Percentiles rank a stretch among this genome's conserved stretches.
phyloP scores from a whole-genome alignment of 139 green algal species.

The Zygnema circumcarinatum region DNA sequence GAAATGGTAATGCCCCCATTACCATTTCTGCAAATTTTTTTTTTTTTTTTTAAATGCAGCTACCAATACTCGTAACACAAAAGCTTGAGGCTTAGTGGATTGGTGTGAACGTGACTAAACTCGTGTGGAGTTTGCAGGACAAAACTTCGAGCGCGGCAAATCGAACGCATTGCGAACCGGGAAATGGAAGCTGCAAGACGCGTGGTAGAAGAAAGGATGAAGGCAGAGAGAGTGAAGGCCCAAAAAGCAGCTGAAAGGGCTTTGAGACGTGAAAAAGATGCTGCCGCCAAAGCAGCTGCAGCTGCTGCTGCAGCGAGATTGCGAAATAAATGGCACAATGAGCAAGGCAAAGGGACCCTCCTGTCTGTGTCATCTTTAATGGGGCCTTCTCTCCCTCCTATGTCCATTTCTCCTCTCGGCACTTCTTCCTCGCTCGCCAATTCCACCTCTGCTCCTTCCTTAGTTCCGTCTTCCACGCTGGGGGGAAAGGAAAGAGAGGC shows the following conservation, averaged over 20 bases:
- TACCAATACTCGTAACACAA: too few species aligned
- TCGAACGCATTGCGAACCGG: slow-evolving; percentile 45
- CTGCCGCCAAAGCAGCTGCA: background rate
- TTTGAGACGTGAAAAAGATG: background rate
- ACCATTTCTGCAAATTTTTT: background rate
- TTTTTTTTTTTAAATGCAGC: too few species aligned
- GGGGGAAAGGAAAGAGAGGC: too few species aligned
- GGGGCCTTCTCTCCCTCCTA: background rate
- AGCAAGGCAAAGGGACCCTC: background rate
- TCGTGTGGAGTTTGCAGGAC: slow-evolving; percentile 30
- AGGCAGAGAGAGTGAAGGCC: slow-evolving; percentile 10
- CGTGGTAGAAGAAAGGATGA: background rate
- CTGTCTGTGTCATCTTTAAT: background rate
- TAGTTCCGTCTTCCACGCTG: too few species aligned
- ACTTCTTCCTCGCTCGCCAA: too few species aligned
- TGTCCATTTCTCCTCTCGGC: background rate
- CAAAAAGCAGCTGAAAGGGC: background rate
- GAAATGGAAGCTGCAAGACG: slow-evolving; percentile 20
- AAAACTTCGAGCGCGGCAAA: slow-evolving; percentile 47
- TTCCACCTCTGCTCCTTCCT: background rate
- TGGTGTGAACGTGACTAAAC: too few species aligned
- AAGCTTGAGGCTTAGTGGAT: too few species aligned
- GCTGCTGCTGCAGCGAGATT: background rate
- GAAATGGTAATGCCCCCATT: slow-evolving; percentile 26
- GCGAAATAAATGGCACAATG: background rate